phyloP scores from a whole-genome alignment of 345 rosid species.

The Nephelium lappaceum region DNA sequence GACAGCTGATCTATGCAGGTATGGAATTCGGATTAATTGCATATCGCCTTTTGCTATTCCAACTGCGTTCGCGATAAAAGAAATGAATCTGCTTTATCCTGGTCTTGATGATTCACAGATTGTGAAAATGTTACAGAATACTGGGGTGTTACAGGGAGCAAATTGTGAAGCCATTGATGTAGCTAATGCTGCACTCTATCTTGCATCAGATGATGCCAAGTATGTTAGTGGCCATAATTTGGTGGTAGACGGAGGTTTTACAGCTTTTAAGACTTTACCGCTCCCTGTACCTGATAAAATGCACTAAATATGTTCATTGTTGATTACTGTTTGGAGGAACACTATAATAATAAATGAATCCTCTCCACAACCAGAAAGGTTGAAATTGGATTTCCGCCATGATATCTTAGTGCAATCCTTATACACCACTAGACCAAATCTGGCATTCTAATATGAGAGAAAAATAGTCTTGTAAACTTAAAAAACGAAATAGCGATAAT shows the following conservation, averaged over 20 bases:
- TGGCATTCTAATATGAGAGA: background rate
- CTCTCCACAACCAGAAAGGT: too few species aligned
- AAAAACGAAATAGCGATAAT: background rate
- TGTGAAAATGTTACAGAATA: slow-evolving; percentile 38
- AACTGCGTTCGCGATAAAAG: slow-evolving; percentile 61
- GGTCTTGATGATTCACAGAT: slow-evolving; percentile 41
- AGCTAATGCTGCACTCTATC: slow-evolving; percentile 85
- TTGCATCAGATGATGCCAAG: slow-evolving; percentile 80
- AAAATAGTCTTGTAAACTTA: background rate
- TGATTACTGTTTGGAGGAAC: background rate
- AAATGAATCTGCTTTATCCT: slow-evolving; percentile 46
- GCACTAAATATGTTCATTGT: slow-evolving; percentile 18
- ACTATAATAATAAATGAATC: background rate
- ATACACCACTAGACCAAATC: background rate
- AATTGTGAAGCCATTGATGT: slow-evolving; percentile 69
- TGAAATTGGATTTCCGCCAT: too few species aligned
- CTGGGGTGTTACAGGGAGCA: slow-evolving; percentile 57
- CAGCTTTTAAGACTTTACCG: slow-evolving; percentile 52
- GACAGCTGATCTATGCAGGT: slow-evolving; percentile 68
- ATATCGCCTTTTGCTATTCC: slow-evolving; percentile 81
- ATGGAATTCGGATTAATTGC: slow-evolving; percentile 75
- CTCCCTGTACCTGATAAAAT: slow-evolving; percentile 57
- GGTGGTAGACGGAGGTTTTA: slow-evolving; percentile 93
- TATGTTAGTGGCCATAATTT: slow-evolving; percentile 84
- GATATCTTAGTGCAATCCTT: background rate